Evolutionary conservation across 192 early-diverging fungal species (phyloP).

Genomic region (Coemansia umbellata): DNA sequence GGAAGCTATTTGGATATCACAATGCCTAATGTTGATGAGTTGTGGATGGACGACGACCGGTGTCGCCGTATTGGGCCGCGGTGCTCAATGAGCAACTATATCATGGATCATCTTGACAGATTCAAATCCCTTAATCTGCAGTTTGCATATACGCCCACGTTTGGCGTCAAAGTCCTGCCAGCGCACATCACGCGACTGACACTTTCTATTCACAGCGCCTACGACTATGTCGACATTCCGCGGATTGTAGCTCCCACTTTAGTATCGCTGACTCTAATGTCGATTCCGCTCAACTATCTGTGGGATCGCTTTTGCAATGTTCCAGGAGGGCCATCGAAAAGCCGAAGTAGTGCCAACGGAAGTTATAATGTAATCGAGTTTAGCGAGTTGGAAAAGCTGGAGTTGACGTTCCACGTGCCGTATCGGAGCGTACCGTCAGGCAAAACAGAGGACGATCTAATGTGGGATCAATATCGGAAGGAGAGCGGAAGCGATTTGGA

Average conservation of each 20-base stretch:
- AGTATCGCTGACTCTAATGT: conserved; percentile 19
- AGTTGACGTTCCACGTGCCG: conserved; percentile 33
- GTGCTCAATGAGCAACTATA: conserved; percentile 25
- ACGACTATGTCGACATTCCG: conserved; percentile 34
- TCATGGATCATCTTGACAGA: conserved; percentile 9
- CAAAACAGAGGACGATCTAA: conserved; percentile 26
- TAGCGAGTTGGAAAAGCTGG: conserved; percentile 9
- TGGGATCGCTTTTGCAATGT: conserved; percentile 39
- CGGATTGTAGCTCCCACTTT: conserved; percentile 25
- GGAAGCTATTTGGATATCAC: conserved; percentile 2
- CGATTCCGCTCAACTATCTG: conserved; percentile 27
- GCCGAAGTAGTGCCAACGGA: neutral
- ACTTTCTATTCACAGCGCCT: conserved; percentile 19
- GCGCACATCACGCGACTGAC: conserved; percentile 35
- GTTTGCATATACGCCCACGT: conserved; percentile 31
- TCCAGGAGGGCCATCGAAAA: neutral
- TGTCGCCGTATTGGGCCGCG: conserved; percentile 24
- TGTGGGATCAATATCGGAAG: conserved; percentile 24
- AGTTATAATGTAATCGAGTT: conserved; percentile 10
- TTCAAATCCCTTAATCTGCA: conserved; percentile 13
- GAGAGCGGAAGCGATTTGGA: conserved; percentile 2
- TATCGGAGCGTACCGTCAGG: conserved; percentile 29
- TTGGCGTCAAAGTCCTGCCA: conserved; percentile 36
- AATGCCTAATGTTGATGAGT: conserved; percentile 11
- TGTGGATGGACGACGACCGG: conserved; percentile 28